A percentile compares a stretch with the other conserved stretches of the same genome.
Conservation (phyloP, 371 early-diverging fungal species). For the Blastocladiella emersonii region DNA sequence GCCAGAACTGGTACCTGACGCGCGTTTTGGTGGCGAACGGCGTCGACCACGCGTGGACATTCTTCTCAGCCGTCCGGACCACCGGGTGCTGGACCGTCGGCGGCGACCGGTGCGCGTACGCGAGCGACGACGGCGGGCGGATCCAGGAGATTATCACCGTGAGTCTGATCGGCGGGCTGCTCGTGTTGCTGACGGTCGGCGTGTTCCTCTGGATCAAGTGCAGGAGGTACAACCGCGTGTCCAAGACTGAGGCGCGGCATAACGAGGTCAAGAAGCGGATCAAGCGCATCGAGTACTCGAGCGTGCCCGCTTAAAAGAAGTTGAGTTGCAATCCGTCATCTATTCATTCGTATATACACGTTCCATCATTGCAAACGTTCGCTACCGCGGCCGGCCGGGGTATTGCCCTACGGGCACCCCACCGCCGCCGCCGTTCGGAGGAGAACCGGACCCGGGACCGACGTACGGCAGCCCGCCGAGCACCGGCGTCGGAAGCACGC, state of each 20-base stretch:
- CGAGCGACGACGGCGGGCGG: background rate
- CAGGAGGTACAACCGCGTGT: background rate
- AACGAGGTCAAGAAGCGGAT: background rate
- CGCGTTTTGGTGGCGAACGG: background rate
- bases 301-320: background rate
- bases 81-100: constrained; percentile 3
- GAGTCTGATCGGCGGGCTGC: background rate
- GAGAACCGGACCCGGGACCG: too few relatives aligned
- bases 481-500: too few relatives aligned
- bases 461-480: too few relatives aligned
- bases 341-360: too few relatives aligned
- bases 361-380: too few relatives aligned
- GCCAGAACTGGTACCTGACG: background rate
- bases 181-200: background rate
- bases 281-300: background rate
- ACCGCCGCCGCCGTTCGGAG: too few relatives aligned
- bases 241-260: background rate
- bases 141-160: constrained; percentile 1
- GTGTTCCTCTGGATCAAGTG: constrained; percentile 2
- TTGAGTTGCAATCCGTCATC: too few relatives aligned
- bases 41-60: background rate
- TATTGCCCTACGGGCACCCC: too few relatives aligned
- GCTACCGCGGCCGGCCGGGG: too few relatives aligned
- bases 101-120: background rate
- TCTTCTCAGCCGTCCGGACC: background rate